Evolutionary conservation across 176 grass and related monocot genomes (phyloP), one percentile per base, ranked within the genome.

Genomic region (Ensete glaucum): DNA sequence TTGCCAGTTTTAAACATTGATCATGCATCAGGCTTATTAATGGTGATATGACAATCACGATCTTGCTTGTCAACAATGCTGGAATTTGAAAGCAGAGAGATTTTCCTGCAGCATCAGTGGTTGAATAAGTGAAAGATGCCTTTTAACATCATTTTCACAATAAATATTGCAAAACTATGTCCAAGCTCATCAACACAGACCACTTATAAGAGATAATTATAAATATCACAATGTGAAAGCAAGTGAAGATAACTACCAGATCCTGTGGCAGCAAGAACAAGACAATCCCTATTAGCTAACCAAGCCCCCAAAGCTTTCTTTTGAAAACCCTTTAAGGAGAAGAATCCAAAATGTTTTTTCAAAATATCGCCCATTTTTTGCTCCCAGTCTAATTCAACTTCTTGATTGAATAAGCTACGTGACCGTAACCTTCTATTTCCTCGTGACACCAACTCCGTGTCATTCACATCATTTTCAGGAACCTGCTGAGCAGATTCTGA

Each of bases 11-110:
- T 22, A 98, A 80, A 82, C 94, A 98, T 48, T 93, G 94, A 74
- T 98, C 94, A 11, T 93, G 90, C 94, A 98, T 98, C 73, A 98
- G 80, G 87, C 94, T 98, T 89, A 98, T 98, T 73, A 98, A 85
- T 11, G 94, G 90, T 77, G 90, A 98, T 77, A 98, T 85, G 29
- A 93, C 90, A 53, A 91, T 86, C 67, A 98, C 94, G 74, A 93
- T 66, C 77, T 91, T 98, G 12, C 77, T 23, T 77, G 84, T 89
- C 73, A 98, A 80, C 75, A 93, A 78, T 82, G 94, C 94, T 62
- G 90, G 94, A 55, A 93, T 85, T 78, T 93, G 94, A 80, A 98
- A 98, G 77, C 94, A 98, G 52, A 93, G 88, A 79, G 90, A 98
- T 57, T 98, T 98, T 24, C 94, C 94, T 98, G 90, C 72, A 76